Evolutionary conservation across 2,329 filamentous ascomycete genomes (phyloP), one percentile per base, ranked within the genome.

Genomic region (Apiospora aurea): DNA sequence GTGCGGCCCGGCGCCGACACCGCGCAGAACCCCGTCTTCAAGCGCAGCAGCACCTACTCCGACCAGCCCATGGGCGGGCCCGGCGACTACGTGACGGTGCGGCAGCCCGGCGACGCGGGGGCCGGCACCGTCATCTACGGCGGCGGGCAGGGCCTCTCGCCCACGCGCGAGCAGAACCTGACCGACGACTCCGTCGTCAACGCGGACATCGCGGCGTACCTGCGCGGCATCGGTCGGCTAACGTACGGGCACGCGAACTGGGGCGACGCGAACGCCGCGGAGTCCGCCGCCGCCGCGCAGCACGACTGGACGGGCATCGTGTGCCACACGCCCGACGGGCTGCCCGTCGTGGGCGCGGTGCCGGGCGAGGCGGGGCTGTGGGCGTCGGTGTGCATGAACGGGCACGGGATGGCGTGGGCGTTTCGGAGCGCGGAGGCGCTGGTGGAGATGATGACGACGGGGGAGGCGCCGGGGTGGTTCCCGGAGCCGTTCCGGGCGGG

Each of bases 391-490:
- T 68, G 66, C n/a, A 68, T 68, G 38, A 68, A 68, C 10, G 66
- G 66, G 7, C 66, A 68, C 41, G 66, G 66, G 7, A 68, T 68
- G 34, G 34, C 34, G n/a, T 68, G 66, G 66, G 66, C 66, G 21
- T 68, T 68, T 21, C 66, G 66, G 13, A 68, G 66, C n/a, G 66
- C 66, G 2, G 66, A 68, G 38, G 66, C 66, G 66, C 21, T 68
- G 0, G 66, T 68, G n/a, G 66, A 47, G 66, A 68, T 68, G 66
- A 68, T 68, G 66, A 11, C 34, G 13, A n/a, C 47, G 24, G 24
- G 66, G 11, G 66, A 26, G 41, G 66, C 66, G n/a, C 66, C 66
- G 4, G n/a, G 6, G n/a, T 68, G 66, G 38, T 68, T 68, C 13
- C 66, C 66, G 41, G 24, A 47, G 16, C 66, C 38, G 66, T 68